A percentile compares a stretch with the other conserved stretches of the same genome.
Evolutionary conservation across 192 early-diverging fungal genomes (phyloP).

Genomic region (Chytriomyces sp.): DNA sequence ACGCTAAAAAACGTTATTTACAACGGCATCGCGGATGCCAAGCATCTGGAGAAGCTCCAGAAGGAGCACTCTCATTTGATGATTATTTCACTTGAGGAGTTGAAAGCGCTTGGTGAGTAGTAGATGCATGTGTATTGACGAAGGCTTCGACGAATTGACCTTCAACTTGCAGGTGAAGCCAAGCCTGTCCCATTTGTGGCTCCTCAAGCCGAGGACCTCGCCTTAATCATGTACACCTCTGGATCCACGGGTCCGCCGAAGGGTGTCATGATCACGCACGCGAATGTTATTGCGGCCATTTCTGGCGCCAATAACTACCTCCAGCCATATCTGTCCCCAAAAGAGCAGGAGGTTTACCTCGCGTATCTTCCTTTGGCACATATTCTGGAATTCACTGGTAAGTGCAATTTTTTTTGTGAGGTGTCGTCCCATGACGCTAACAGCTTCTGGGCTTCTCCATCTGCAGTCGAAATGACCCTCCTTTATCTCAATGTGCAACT

Average conservation of each 20-base stretch:
- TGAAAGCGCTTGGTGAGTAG: conserved; percentile 62
- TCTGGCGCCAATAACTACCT: conserved; percentile 43
- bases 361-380: conserved; percentile 86
- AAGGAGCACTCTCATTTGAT: conserved; percentile 1
- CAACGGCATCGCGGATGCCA: conserved; percentile 55
- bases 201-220: conserved; percentile 68
- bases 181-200: conserved; percentile 60
- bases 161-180: conserved; percentile 51
- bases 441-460: no score
- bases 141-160: conserved; percentile 40
- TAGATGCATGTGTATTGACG: not conserved
- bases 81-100: conserved; percentile 53
- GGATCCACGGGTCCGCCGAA: conserved; percentile 81
- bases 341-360: conserved; percentile 44
- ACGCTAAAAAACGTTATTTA: conserved; percentile 72
- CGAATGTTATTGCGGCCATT: conserved; percentile 71
- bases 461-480: conserved; percentile 69
- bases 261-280: conserved; percentile 84
- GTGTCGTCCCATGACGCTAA: no score
- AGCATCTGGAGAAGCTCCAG: not conserved
- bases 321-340: conserved; percentile 68
- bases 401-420: no score
- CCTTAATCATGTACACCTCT: conserved; percentile 84
- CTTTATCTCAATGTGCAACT: conserved; percentile 47
- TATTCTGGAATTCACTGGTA: conserved; percentile 86